Evolutionary conservation across 176 grass and related monocot species (phyloP).

Genomic region (Cocos nucifera): DNA sequence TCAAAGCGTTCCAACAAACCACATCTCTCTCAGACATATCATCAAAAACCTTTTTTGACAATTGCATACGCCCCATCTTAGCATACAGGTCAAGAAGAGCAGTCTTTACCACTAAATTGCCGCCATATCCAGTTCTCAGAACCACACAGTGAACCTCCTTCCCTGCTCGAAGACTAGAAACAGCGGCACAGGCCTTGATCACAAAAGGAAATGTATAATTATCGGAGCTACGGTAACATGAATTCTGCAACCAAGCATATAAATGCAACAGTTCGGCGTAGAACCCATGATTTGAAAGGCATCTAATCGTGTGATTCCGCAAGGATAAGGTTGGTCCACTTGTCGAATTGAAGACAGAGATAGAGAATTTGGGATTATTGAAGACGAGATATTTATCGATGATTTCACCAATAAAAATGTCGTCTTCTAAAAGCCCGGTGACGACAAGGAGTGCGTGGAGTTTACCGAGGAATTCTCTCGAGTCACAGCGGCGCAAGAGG

Average conservation of each 20-base stretch:
- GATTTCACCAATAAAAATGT: slow-evolving; percentile 15
- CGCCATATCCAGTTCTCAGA: slow-evolving; percentile 27
- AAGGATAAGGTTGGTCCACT: slow-evolving; percentile 22
- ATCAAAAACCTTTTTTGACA: slow-evolving; percentile 40
- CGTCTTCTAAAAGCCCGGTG: slow-evolving; percentile 18
- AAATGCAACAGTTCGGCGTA: slow-evolving; percentile 39
- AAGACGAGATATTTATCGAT: slow-evolving; percentile 28
- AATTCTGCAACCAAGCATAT: slow-evolving; percentile 21
- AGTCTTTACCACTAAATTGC: slow-evolving; percentile 46
- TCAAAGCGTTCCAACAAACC: slow-evolving; percentile 56
- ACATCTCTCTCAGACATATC: slow-evolving; percentile 40
- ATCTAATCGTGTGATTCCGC: slow-evolving; percentile 36
- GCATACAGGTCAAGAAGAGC: slow-evolving; percentile 59
- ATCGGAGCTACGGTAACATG: slow-evolving; percentile 14
- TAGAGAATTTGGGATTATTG: slow-evolving; percentile 15
- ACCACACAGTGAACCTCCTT: slow-evolving; percentile 45
- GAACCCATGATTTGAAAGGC: slow-evolving; percentile 51
- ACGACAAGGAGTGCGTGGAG: slow-evolving; percentile 38
- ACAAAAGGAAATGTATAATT: slow-evolving; percentile 54
- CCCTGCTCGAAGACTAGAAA: slow-evolving; percentile 26
- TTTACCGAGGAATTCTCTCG: slow-evolving; percentile 35
- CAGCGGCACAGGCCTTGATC: slow-evolving; percentile 44
- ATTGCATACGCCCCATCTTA: slow-evolving; percentile 23
- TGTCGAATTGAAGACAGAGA: slow-evolving; percentile 11
- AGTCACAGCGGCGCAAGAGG: slow-evolving; percentile 20